Percentiles rank a stretch among this genome's conserved stretches.
Evolutionary conservation across 2,329 filamentous ascomycete genomes (phyloP).

Genomic region (Aspergillus pseudoterreus): DNA sequence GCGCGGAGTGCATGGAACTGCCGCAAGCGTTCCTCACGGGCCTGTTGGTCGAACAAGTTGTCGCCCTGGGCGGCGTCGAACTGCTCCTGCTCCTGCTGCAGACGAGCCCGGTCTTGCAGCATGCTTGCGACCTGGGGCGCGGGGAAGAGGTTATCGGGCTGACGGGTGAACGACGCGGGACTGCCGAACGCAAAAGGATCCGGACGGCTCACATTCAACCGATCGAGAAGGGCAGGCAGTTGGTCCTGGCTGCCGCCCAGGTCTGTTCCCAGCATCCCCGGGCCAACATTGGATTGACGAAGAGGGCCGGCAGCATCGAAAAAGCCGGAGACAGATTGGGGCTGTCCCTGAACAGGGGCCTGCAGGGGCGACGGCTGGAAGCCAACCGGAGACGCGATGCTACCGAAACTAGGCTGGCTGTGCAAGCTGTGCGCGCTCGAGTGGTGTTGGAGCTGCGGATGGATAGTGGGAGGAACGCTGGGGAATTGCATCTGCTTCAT

Average conservation of each 20-base stretch:
- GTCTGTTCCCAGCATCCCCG: slow-evolving; percentile 44
- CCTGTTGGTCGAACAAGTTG: slow-evolving; percentile 48
- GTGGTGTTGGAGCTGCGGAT: slow-evolving; percentile 78
- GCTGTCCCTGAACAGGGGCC: slow-evolving; percentile 55
- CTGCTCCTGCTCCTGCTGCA: slow-evolving; percentile 60
- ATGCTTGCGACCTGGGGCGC: slow-evolving; percentile 57
- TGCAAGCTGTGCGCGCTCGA: slow-evolving; percentile 94
- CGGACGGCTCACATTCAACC: slow-evolving; percentile 58
- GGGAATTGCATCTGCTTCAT: slow-evolving; percentile 69
- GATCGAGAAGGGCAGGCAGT: slow-evolving; percentile 60
- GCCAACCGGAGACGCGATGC: slow-evolving; percentile 80
- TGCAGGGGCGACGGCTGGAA: slow-evolving; percentile 60
- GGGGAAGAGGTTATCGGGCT: slow-evolving; percentile 45
- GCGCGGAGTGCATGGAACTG: slow-evolving; percentile 78
- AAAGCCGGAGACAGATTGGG: slow-evolving; percentile 60
- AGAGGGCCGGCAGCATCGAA: slow-evolving; percentile 55
- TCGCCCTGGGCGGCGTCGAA: slow-evolving; percentile 44
- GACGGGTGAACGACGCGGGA: slow-evolving; percentile 45
- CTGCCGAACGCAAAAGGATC: slow-evolving; percentile 47
- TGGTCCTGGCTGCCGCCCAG: slow-evolving; percentile 67
- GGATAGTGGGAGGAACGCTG: slow-evolving; percentile 49
- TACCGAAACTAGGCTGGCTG: slow-evolving; percentile 94
- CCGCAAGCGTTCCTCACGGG: slow-evolving; percentile 65
- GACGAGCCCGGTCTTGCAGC: slow-evolving; percentile 57
- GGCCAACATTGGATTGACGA: slow-evolving; percentile 35